phyloP scores from a whole-genome alignment of 805 yeast species.

The Nakazawaea populi region DNA sequence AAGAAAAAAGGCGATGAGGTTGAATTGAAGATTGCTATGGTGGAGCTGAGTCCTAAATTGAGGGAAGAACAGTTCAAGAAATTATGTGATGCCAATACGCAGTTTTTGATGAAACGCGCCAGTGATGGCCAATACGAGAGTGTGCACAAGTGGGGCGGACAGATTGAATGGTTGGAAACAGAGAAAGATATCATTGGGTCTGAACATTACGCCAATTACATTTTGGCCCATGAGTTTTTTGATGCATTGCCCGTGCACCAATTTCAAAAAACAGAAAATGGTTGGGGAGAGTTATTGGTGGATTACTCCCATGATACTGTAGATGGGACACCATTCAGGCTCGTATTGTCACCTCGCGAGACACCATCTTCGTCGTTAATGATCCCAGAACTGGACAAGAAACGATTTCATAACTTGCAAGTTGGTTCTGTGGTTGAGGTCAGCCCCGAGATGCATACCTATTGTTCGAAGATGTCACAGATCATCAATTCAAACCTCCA shows the following conservation, averaged over 20 bases:
- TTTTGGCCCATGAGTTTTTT: slow-evolving; percentile 81
- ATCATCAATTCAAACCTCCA: slow-evolving; percentile 29
- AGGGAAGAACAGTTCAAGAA: slow-evolving; percentile 47
- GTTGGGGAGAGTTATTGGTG: slow-evolving; percentile 78
- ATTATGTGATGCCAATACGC: slow-evolving; percentile 32
- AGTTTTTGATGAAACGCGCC: slow-evolving; percentile 13
- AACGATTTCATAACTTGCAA: slow-evolving; percentile 47
- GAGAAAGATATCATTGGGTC: slow-evolving; percentile 37
- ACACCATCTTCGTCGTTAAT: slow-evolving; percentile 53
- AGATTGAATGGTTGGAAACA: slow-evolving; percentile 55
- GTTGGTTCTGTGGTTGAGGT: slow-evolving; percentile 60
- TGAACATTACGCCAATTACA: slow-evolving; percentile 41
- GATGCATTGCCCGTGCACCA: slow-evolving; percentile 80
- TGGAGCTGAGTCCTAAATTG: slow-evolving; percentile 69
- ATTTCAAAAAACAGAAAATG: slow-evolving; percentile 53
- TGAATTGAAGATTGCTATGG: slow-evolving; percentile 36
- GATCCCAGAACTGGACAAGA: slow-evolving; percentile 16
- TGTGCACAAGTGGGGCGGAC: slow-evolving; percentile 44
- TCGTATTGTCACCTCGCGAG: slow-evolving; percentile 50
- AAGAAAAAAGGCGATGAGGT: slow-evolving; percentile 5
- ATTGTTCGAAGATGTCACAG: slow-evolving; percentile 46
- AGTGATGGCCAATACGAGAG: slow-evolving; percentile 31
- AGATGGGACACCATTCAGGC: slow-evolving; percentile 33
- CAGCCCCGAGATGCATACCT: slow-evolving; percentile 65
- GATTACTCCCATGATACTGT: slow-evolving; percentile 36